These are phyloP conservation scores for Sarocladium oryzae DNA, from an alignment of 2,329 filamentous ascomycete genomes.

Conservation along the genomic window DNA sequence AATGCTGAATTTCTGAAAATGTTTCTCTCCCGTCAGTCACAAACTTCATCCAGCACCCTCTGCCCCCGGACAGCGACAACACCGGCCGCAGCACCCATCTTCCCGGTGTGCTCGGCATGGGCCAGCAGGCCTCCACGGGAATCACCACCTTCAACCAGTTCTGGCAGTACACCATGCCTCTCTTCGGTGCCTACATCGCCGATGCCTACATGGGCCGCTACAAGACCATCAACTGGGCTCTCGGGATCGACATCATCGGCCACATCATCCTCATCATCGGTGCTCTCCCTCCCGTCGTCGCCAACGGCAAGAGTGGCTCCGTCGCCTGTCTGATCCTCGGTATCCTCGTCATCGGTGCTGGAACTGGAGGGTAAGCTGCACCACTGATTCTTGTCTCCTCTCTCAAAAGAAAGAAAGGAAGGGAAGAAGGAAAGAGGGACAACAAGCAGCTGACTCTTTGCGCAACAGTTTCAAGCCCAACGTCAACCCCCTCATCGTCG, in stretches of 20 bases:
- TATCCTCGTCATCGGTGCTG: slow-evolving; percentile 44
- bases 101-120: slow-evolving; percentile 50
- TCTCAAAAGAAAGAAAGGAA: no score
- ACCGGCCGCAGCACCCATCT: slow-evolving; percentile 43
- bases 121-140: slow-evolving; percentile 44
- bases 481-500: slow-evolving; percentile 59
- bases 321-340: slow-evolving; percentile 60
- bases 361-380: slow-evolving; percentile 54
- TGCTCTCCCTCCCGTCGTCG: slow-evolving; percentile 57
- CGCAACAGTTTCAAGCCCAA: slow-evolving; percentile 47
- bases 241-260: slow-evolving; percentile 56
- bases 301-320: slow-evolving; percentile 41
- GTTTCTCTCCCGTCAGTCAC: slow-evolving; percentile 28
- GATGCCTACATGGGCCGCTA: slow-evolving; percentile 61
- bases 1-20: no score
- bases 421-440: no score
- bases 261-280: slow-evolving; percentile 61
- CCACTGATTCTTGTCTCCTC: no score
- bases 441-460: no score
- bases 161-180: slow-evolving; percentile 54
- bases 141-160: slow-evolving; percentile 46
- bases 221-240: slow-evolving; percentile 59
- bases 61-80: slow-evolving; percentile 42
- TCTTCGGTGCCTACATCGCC: slow-evolving; percentile 44
- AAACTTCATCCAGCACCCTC: slow-evolving; percentile 56